Evolutionary conservation across 192 early-diverging fungal species (phyloP), one percentile per base, ranked within the genome.

Genomic region (Podila verticillata): DNA sequence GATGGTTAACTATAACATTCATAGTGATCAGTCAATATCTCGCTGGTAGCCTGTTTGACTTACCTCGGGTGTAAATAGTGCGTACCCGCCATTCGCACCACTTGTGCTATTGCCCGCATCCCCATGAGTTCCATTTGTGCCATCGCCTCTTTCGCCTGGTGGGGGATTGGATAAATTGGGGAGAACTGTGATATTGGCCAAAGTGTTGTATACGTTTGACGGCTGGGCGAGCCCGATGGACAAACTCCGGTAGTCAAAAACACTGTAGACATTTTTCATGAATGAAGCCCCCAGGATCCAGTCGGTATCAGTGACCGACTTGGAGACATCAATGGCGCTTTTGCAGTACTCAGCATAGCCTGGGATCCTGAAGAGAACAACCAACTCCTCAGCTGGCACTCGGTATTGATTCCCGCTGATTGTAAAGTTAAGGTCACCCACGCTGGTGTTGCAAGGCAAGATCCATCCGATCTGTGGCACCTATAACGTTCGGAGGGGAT

Each of bases 311-410:
- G 75, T 56, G 15, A 49, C 60, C 3, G 69, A 72, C 7, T 26
- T n/a, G 2, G 69, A 44, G 13, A 68, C 70, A 49, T 80, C 77
- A 20, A 80, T 59, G 4, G 77, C 77, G 44, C 77, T 80, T 61
- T 80, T 80, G 66, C 77, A 80, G 61, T 80, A 80, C 47, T 80
- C 77, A 20, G 70, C 77, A 60, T 72, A 72, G 28, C 77, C 77
- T 29, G 77, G 77, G 19, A 80, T 80, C 28, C 77, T 54, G 57
- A 72, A 72, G 54, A 80, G 49, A 0, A 80, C 77, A 3, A 80
- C 77, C 58, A 72, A 26, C 26, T 80, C 77, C 24, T 80, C 77
- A 0, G 77, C 64, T 4, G 77, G 77, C 0, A 80, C 77, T 5
- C 77, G 48, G 65, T 72, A 80, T 29, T 80, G 77, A 20, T 72